Conservation (phyloP, 306 rosid genomes). For the Vicia sativa region DNA sequence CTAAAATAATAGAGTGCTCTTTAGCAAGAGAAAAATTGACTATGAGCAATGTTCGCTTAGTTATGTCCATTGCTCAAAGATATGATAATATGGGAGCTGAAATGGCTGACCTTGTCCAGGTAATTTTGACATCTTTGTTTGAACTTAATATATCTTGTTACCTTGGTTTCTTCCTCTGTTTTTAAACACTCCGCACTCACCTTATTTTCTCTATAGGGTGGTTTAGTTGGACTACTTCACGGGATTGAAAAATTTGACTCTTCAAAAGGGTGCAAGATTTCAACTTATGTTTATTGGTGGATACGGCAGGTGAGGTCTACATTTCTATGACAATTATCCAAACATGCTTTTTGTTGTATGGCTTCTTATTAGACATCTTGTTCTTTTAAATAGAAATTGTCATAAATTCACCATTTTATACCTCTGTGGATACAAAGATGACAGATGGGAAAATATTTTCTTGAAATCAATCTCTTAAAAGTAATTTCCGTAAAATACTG, state of each 20-base stretch:
- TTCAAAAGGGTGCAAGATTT: conserved; percentile 88
- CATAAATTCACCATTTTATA: conserved; percentile 12
- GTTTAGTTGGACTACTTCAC: conserved; percentile 89
- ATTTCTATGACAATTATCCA: conserved; percentile 19
- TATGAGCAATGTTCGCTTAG: conserved; percentile 96
- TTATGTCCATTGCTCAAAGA: conserved; percentile 91
- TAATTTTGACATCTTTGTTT: conserved; percentile 35
- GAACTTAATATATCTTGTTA: conserved; percentile 7
- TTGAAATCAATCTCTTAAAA: conserved; percentile 26
- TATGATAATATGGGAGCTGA: conserved; percentile 91
- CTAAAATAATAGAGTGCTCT: conserved; percentile 66
- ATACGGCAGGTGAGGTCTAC: conserved; percentile 83
- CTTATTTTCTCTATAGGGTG: conserved; percentile 64
- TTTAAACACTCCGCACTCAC: conserved; percentile 7
- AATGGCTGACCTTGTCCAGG: conserved; percentile 98
- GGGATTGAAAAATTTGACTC: conserved; percentile 97
- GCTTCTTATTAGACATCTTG: conserved; percentile 23
- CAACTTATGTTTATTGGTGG: conserved; percentile 99
- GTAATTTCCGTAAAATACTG: conserved; percentile 4
- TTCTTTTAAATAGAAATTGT: conserved; percentile 14
- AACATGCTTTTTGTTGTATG: not conserved
- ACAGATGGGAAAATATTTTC: conserved; percentile 19
- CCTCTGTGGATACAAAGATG: conserved; percentile 14
- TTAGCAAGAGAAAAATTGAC: conserved; percentile 91
- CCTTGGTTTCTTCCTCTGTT: conserved; percentile 19